These are phyloP conservation scores for Dioscorea dumetorum DNA, from an alignment of 106 monocot genomes.

Conservation along the genomic window DNA sequence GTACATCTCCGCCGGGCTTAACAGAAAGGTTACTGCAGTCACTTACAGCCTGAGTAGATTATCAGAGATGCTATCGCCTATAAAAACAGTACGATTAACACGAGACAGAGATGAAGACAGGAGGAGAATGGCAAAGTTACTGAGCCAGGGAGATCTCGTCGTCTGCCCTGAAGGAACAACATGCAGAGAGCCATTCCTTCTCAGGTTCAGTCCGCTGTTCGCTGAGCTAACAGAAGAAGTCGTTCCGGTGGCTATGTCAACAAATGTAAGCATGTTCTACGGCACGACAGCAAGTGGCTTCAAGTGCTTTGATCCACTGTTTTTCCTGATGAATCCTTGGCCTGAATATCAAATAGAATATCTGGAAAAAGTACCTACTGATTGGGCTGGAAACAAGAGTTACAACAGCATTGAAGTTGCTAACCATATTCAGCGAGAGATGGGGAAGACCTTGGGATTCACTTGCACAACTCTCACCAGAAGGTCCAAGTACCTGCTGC, in stretches of 20 bases:
- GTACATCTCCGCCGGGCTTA: slow-evolving; percentile 40
- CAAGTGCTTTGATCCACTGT: slow-evolving; percentile 64
- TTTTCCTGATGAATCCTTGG: slow-evolving; percentile 52
- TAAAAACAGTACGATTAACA: slow-evolving; percentile 35
- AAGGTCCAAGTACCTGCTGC: slow-evolving; percentile 50
- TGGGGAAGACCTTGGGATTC: slow-evolving; percentile 36
- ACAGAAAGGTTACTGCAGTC: slow-evolving; percentile 25
- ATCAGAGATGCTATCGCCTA: slow-evolving; percentile 45
- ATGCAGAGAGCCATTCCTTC: slow-evolving; percentile 57
- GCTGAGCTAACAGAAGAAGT: slow-evolving; percentile 50
- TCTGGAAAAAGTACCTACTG: slow-evolving; percentile 20
- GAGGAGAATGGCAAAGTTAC: slow-evolving; percentile 25
- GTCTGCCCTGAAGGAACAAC: slow-evolving; percentile 76
- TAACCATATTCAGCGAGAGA: slow-evolving; percentile 33
- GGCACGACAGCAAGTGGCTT: slow-evolving; percentile 57
- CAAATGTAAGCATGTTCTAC: slow-evolving; percentile 46
- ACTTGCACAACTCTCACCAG: slow-evolving; percentile 39
- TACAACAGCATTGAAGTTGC: slow-evolving; percentile 24
- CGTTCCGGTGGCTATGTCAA: slow-evolving; percentile 41
- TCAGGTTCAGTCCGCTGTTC: slow-evolving; percentile 79
- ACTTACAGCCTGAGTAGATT: slow-evolving; percentile 54
- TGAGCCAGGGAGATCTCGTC: slow-evolving; percentile 26
- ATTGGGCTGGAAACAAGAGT: not conserved
- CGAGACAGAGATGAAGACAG: slow-evolving; percentile 45
- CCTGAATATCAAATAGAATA: slow-evolving; percentile 37